Evolutionary conservation across 805 yeast species (phyloP).

Genomic region (Isabelozyma pseudorhagii): DNA sequence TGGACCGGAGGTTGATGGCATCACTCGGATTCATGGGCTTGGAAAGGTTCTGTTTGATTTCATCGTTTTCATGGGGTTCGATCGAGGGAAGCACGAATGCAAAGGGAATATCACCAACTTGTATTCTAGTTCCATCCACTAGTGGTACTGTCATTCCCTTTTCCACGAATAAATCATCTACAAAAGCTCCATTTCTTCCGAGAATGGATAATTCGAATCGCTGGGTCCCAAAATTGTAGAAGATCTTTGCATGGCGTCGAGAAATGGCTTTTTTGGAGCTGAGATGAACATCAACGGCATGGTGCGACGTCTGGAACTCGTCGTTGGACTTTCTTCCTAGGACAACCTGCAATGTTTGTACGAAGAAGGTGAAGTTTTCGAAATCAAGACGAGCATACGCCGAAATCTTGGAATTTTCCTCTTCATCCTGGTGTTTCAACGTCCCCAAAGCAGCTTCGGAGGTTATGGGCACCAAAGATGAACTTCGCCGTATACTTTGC

Average conservation of each 20-base stretch:
- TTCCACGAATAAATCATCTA: constrained; percentile 85
- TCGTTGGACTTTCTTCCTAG: constrained; percentile 77
- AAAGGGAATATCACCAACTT: constrained; percentile 90
- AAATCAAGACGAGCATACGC: constrained; percentile 82
- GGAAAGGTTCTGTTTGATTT: constrained; percentile 10
- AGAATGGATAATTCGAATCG: constrained; percentile 86
- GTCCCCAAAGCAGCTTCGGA: constrained; percentile 12
- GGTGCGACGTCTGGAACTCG: constrained; percentile 60
- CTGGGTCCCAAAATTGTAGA: constrained; percentile 95
- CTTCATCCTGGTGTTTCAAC: constrained; percentile 4
- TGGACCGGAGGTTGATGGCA: constrained; percentile 54
- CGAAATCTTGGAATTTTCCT: constrained; percentile 36
- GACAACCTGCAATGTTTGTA: constrained; percentile 91
- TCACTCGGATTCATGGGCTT: constrained; percentile 58
- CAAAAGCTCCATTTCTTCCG: constrained; percentile 97
- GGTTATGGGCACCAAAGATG: constrained; percentile 13
- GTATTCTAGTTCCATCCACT: constrained; percentile 76
- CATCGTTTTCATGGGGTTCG: constrained; percentile 36
- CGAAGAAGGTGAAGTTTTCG: constrained; percentile 89
- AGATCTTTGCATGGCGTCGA: constrained; percentile 90
- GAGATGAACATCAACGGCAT: constrained; percentile 86
- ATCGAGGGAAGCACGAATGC: constrained; percentile 79
- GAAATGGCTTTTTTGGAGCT: constrained; percentile 93
- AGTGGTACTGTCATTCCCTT: constrained; percentile 89
- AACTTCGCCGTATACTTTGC: not conserved